Base-by-base conservation (phyloP, 129 eudicot genomes). In the carrot (Daucus carota) region DNA sequence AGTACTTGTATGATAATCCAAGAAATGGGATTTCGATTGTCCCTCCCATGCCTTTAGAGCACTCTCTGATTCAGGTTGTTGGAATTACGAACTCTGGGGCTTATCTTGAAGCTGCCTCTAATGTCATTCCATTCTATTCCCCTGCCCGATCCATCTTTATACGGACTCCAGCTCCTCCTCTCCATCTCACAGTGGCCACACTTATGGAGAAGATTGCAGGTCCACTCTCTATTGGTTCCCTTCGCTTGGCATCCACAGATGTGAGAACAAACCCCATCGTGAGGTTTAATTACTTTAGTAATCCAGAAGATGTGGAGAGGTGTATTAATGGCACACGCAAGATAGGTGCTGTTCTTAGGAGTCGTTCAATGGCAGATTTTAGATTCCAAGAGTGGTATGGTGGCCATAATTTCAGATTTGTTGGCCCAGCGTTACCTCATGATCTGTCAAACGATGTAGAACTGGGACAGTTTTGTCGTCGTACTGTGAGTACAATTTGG, bases 401-500 rank as follows among this genome's bases (percentile, higher is more conserved):
- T 10, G 85, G 81, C n/a, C 68, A 84, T 15, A 88, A 86, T 22
- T 94, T 94, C 74, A 80, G 98, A 73, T 94, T 77, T 47, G 86
- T 89, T 40, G 98, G 98, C 36, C 86, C 97, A 1, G 70, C 89
- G 10, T 75, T 94, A 90, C 98, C 98, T 24, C 45, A 22, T 48
- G 88, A 93, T 75, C 82, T 74, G 74, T 81, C 89, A 7, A 84
- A 81, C 74, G 86, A 86, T 72, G 18, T 4, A 6, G 28, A 48
- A 38, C 78, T 93, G 97, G 85, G 81, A 8, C 88, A 86, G 68
- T 93, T 90, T 46, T 93, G 98, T 63, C 83, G 97, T 3, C 76
- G 86, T 32, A 90, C 98, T 0, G 97, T 93, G 78, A 93, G 85
- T 72, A 93, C 98, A 0, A 89, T 93, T n/a, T 93, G 98, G 97